phyloP scores from a whole-genome alignment of 345 rosid genomes.

The Hibiscus trionum region DNA sequence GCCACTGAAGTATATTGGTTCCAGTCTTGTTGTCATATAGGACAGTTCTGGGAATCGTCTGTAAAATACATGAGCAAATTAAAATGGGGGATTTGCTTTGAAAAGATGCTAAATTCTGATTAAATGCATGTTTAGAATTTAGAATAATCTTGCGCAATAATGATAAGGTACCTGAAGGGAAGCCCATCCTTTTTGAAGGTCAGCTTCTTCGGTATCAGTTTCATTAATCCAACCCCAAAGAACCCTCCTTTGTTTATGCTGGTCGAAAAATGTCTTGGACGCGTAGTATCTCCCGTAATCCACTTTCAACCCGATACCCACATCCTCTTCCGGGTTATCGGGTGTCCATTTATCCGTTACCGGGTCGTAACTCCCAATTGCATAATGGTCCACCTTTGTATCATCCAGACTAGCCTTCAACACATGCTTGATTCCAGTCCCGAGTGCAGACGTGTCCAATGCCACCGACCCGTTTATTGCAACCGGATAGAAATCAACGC shows the following conservation, averaged over 20 bases:
- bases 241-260: slow-evolving; percentile 50
- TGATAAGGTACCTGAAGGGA: slow-evolving; percentile 62
- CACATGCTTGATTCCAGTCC: slow-evolving; percentile 67
- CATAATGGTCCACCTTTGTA: slow-evolving; percentile 61
- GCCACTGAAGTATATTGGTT: slow-evolving; percentile 67
- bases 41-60: slow-evolving; percentile 16
- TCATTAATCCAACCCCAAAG: slow-evolving; percentile 95
- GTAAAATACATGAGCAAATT: neutral
- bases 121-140: no score
- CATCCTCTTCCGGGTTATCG: slow-evolving; percentile 63
- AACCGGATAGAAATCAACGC: slow-evolving; percentile 84
- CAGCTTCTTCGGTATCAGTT: slow-evolving; percentile 62
- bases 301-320: slow-evolving; percentile 69
- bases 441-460: slow-evolving; percentile 59
- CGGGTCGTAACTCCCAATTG: slow-evolving; percentile 68
- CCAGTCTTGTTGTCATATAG: slow-evolving; percentile 32
- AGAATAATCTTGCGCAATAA: no score
- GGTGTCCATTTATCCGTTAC: slow-evolving; percentile 61
- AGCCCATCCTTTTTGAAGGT: slow-evolving; percentile 85
- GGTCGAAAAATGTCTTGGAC: slow-evolving; percentile 83
- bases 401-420: slow-evolving; percentile 87
- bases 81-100: no score
- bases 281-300: slow-evolving; percentile 90
- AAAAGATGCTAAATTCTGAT: no score
- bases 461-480: slow-evolving; percentile 41